Base-by-base conservation (phyloP, 345 rosid genomes). In the Gossypium sturtianum region DNA sequence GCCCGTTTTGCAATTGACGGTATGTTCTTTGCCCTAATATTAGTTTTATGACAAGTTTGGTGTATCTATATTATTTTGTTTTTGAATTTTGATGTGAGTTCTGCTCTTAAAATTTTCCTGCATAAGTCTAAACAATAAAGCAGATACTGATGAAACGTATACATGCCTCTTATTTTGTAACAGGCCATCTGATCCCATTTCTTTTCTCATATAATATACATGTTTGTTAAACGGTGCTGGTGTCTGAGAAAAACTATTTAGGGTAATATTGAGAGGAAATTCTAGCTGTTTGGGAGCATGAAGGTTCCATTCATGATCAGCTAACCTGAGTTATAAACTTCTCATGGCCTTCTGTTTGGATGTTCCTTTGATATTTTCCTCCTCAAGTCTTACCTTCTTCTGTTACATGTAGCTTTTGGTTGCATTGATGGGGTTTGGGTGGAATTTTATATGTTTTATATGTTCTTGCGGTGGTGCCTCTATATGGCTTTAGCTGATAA, bases 1-100 rank as follows among this genome's bases (percentile, higher is more conserved):
- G 82, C 95, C 47, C 89, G 95, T 75, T 91, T 89, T 75, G 97
- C 98, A 23, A 76, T 85, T 62, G 92, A 92, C 70, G 97, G 97
- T 94, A 84, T 66, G 25, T 51, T 15, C 52, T n/a, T 10, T 11
- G 47, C 12, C 63, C 47, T 44, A 19, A 11, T 52, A 52, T 27
- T 27, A 10, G 11, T 10, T 52, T 29, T 29, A 9, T 49, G 53
- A 20, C 53, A 66, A 66, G 19, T 45, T 29, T 34, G 11, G 19
- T 19, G 1, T 61, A 27, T 60, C 3, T 25, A 61, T 61, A 34
- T n/a, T 61, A 19, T 61, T 2, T 61, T 44, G 34, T 61, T 73
- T 34, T 57, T 57, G 5, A 3, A 57, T 22, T 57, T 62, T 73
- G 10, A 12, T 62, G 7, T 73, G 60, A 62, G 48, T 7, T 48